These are phyloP conservation scores for Lepidium didymum DNA, from an alignment of 345 rosid species.

Conservation along the genomic window DNA sequence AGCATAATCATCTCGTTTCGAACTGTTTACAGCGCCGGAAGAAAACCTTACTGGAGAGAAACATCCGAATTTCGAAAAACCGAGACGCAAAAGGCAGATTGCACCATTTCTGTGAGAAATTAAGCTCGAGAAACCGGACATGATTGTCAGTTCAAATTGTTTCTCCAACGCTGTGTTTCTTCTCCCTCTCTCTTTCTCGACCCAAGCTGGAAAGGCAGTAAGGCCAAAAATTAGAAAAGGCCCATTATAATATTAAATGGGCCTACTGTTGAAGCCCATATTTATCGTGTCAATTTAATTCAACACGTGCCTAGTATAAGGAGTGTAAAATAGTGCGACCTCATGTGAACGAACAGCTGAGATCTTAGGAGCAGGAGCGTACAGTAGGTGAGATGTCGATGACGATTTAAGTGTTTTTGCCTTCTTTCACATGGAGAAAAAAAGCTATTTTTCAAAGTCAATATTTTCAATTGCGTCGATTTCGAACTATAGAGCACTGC, in stretches of 20 bases:
- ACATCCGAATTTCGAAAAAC: conserved; percentile 22
- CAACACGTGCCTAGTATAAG: background rate
- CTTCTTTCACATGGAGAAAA: too few relatives aligned
- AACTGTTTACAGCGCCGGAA: conserved; percentile 1
- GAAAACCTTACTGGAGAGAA: conserved; percentile 26
- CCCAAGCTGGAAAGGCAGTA: background rate
- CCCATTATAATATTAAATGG: background rate
- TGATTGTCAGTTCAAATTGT: background rate
- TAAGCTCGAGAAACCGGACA: conserved; percentile 25
- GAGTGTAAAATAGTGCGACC: background rate
- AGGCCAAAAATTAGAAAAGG: background rate
- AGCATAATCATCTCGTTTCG: conserved; percentile 13
- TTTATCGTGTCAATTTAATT: background rate
- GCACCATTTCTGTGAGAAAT: conserved; percentile 22
- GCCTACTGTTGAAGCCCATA: background rate
- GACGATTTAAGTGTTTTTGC: conserved; percentile 17
- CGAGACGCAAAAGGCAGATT: conserved; percentile 8
- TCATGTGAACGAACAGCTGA: conserved; percentile 12
- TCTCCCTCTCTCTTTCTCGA: background rate
- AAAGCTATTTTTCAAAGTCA: too few relatives aligned
- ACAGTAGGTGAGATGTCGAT: conserved; percentile 25
- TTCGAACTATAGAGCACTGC: too few relatives aligned
- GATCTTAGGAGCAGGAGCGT: conserved; percentile 3
- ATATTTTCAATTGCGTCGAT: too few relatives aligned
- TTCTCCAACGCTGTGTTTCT: background rate